Evolutionary conservation across 2,329 filamentous ascomycete species (phyloP).

Genomic region (Periglandula ipomoeae): DNA sequence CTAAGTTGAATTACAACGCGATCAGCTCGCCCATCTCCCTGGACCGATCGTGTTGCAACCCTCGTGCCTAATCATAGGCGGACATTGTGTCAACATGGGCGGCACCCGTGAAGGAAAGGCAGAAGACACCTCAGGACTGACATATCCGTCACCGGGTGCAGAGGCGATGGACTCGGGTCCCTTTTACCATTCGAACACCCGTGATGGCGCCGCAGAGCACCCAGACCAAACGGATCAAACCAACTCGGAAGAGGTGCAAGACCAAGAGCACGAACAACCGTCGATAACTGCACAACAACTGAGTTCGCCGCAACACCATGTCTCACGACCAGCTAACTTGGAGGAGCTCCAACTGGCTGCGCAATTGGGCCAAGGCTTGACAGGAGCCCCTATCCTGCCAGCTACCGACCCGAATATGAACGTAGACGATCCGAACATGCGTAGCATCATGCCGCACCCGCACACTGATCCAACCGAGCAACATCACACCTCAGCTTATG

Average conservation of each 20-base stretch:
- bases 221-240: conserved; percentile 19
- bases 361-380: conserved; percentile 46
- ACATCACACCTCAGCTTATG: conserved; percentile 26
- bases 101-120: conserved; percentile 24
- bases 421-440: conserved; percentile 33
- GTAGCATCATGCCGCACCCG: conserved; percentile 34
- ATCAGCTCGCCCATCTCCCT: neutral
- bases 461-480: conserved; percentile 28
- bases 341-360: conserved; percentile 51
- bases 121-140: conserved; percentile 28
- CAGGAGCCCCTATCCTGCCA: conserved; percentile 38
- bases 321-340: conserved; percentile 34
- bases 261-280: conserved; percentile 21
- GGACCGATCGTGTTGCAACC: neutral
- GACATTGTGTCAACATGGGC: conserved; percentile 18
- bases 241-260: conserved; percentile 19
- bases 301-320: conserved; percentile 31
- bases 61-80: no score
- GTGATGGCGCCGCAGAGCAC: conserved; percentile 23
- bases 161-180: conserved; percentile 33
- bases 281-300: conserved; percentile 23
- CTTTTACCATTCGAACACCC: conserved; percentile 33
- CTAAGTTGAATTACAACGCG: neutral
- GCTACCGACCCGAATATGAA: conserved; percentile 35
- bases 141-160: conserved; percentile 37